phyloP scores from a whole-genome alignment of 2,329 filamentous ascomycete genomes.

The Cercospora brassicicola region DNA sequence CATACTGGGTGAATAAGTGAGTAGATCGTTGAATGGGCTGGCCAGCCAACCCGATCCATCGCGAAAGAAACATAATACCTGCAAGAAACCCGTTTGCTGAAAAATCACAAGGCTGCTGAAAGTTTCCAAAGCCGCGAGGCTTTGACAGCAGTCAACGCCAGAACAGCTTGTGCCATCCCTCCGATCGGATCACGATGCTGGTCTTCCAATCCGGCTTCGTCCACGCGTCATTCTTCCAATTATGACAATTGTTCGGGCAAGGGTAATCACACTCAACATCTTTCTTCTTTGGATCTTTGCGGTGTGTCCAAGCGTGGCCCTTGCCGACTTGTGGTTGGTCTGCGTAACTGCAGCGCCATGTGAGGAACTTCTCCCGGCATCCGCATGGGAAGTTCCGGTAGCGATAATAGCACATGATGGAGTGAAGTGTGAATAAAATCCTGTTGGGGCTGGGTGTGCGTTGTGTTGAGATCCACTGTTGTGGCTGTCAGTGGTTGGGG shows the following conservation, averaged over 20 bases:
- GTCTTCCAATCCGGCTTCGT: conserved; percentile 15
- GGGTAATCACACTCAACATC: neutral
- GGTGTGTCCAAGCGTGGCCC: conserved; percentile 8
- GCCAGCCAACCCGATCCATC: neutral
- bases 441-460: neutral
- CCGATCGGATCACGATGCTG: conserved; percentile 2
- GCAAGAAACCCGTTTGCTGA: neutral
- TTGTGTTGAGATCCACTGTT: conserved; percentile 7
- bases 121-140: neutral
- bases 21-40: neutral
- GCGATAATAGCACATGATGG: conserved; percentile 18
- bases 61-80: neutral
- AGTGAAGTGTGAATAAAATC: neutral
- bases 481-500: neutral
- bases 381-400: conserved; percentile 15
- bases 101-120: neutral
- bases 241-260: conserved; percentile 2
- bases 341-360: conserved; percentile 13
- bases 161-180: conserved; percentile 11
- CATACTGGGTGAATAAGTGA: neutral
- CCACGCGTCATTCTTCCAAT: conserved; percentile 8
- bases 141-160: neutral
- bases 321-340: conserved; percentile 9
- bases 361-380: conserved; percentile 14
- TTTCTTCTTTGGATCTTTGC: conserved; percentile 6